These are phyloP conservation scores for Suhomyces prunicola DNA, from an alignment of 805 yeast species.

Conservation along the genomic window DNA sequence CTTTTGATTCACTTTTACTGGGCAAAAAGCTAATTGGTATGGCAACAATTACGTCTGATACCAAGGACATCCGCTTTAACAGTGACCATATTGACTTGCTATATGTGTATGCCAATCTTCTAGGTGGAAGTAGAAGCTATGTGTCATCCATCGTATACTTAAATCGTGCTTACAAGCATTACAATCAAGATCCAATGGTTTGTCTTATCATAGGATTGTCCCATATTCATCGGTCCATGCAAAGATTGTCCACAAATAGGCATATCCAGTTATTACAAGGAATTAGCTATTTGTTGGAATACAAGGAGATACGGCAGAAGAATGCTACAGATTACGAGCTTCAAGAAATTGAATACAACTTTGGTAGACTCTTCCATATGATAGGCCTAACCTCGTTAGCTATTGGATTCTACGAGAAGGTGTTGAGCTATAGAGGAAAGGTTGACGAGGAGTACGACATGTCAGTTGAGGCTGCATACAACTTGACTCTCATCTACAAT, in stretches of 20 bases:
- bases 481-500: constrained; percentile 70
- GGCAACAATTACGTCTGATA: constrained; percentile 64
- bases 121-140: constrained; percentile 80
- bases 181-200: constrained; percentile 75
- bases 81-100: constrained; percentile 65
- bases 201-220: constrained; percentile 73
- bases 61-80: constrained; percentile 35
- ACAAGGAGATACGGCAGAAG: constrained; percentile 50
- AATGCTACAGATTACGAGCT: constrained; percentile 44
- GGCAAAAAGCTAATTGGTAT: constrained; percentile 64
- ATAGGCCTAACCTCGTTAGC: constrained; percentile 78
- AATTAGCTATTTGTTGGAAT: constrained; percentile 70
- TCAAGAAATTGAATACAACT: constrained; percentile 79
- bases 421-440: constrained; percentile 42
- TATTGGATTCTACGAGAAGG: constrained; percentile 66
- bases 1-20: constrained; percentile 68
- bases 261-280: constrained; percentile 90
- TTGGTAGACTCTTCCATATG: constrained; percentile 83
- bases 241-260: constrained; percentile 79
- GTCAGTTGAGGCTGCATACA: constrained; percentile 81
- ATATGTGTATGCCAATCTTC: constrained; percentile 73
- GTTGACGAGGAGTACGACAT: constrained; percentile 56
- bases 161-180: constrained; percentile 62
- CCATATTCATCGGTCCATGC: constrained; percentile 88
- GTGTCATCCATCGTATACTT: constrained; percentile 79